phyloP scores from a whole-genome alignment of 345 rosid species.

The Citrus reticulata region DNA sequence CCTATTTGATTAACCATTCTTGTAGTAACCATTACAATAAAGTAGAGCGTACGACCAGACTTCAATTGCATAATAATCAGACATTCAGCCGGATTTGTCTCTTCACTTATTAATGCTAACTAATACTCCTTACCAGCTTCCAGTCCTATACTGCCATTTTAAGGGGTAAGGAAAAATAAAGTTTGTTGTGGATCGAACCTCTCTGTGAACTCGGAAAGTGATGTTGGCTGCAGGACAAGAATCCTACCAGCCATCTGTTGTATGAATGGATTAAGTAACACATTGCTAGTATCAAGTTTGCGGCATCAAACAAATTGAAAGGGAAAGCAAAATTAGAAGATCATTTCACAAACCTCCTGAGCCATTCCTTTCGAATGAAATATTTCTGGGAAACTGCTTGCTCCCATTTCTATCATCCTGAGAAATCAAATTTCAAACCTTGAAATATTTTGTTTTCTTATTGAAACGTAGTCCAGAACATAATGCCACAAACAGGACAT shows the following conservation, averaged over 20 bases:
- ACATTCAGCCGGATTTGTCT: not conserved
- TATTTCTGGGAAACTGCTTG: constrained; percentile 67
- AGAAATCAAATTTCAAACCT: constrained; percentile 10
- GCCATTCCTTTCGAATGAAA: constrained; percentile 73
- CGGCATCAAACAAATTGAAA: not conserved
- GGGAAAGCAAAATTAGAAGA: constrained; percentile 3
- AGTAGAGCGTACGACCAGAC: not conserved
- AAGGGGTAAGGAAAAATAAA: not conserved
- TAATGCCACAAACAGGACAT: not conserved
- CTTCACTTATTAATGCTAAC: not conserved
- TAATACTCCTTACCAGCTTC: not conserved
- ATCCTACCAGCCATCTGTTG: constrained; percentile 89
- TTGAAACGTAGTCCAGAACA: not conserved
- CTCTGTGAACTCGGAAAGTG: constrained; percentile 68
- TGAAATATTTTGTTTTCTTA: not conserved
- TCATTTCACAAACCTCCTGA: constrained; percentile 48
- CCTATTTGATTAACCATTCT: not conserved
- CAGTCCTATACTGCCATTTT: not conserved
- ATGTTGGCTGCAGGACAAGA: constrained; percentile 65
- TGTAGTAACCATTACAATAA: not conserved
- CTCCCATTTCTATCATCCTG: constrained; percentile 86
- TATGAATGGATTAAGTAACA: not conserved
- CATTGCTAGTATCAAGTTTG: not conserved
- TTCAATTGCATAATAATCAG: not conserved
- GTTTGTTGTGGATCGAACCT: constrained; percentile 36